phyloP scores from a whole-genome alignment of 176 grass and related monocot species.

The Neostapfia colusana region DNA sequence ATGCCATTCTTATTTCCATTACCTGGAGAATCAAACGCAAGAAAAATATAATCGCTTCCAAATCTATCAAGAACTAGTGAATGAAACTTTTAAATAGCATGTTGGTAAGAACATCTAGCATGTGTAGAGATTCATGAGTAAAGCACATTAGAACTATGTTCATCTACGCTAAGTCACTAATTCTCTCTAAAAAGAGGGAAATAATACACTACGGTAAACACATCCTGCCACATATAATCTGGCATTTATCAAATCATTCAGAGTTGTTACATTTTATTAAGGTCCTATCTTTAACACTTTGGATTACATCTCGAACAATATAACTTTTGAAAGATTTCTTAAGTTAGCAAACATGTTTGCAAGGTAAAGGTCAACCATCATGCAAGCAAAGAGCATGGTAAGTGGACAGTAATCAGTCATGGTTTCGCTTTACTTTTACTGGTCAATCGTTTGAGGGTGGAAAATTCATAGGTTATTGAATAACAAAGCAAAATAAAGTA shows the following conservation, averaged over 20 bases:
- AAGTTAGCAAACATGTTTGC: not conserved
- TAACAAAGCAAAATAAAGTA: slow-evolving; percentile 1
- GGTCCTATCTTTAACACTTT: not conserved
- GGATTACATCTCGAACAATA: not conserved
- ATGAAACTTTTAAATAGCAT: slow-evolving; percentile 12
- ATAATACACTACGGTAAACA: not conserved
- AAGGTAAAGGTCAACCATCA: not conserved
- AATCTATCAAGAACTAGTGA: slow-evolving; percentile 19
- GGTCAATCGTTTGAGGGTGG: not conserved
- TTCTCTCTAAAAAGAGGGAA: not conserved
- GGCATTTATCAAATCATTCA: not conserved
- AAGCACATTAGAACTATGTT: not conserved
- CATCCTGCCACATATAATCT: slow-evolving; percentile 1
- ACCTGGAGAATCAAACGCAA: slow-evolving; percentile 57
- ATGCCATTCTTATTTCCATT: slow-evolving; percentile 91
- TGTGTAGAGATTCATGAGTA: slow-evolving; percentile 13
- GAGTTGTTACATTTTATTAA: not conserved
- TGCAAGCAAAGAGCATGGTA: slow-evolving; percentile 1
- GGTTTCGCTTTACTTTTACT: not conserved
- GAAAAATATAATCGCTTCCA: slow-evolving; percentile 29
- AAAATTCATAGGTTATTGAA: not conserved
- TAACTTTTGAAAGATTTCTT: not conserved
- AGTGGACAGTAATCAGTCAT: not conserved
- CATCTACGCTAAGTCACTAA: not conserved
- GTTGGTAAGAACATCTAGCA: not conserved